Evolutionary conservation across 225 moss, liverwort and hornwort species (phyloP).

Genomic region (Thuidium tamariscinum): DNA sequence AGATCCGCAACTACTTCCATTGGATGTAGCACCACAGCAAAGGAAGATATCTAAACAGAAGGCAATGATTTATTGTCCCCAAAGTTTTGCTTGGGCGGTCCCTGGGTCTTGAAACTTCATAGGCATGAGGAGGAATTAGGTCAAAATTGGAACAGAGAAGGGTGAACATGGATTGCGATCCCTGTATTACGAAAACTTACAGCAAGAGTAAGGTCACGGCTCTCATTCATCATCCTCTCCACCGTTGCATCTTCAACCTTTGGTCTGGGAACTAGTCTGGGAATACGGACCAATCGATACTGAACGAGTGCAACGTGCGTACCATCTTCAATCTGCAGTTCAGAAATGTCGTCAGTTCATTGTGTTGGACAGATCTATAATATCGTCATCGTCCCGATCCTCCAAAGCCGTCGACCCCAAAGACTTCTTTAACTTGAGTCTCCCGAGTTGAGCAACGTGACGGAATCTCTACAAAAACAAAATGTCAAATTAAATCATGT

Average conservation of each 20-base stretch:
- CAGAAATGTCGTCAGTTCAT: no score
- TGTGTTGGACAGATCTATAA: no score
- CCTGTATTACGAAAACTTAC: background rate
- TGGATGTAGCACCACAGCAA: background rate
- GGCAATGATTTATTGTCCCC: background rate
- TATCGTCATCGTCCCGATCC: no score
- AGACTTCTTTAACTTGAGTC: no score
- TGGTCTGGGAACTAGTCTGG: no score
- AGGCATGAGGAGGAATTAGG: constrained; percentile 13
- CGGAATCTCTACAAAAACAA: no score
- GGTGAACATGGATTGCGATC: background rate
- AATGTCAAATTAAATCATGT: no score
- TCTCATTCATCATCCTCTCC: constrained; percentile 58
- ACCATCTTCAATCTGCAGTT: no score
- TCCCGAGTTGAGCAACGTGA: no score
- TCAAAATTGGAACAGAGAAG: constrained; percentile 23
- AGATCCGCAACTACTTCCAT: background rate
- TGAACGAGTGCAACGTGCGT: no score
- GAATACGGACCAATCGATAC: no score
- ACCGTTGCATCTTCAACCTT: constrained; percentile 48
- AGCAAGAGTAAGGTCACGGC: background rate
- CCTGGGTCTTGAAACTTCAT: background rate
- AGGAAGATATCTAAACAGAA: background rate
- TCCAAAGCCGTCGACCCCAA: no score
- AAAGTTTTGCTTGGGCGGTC: background rate